Base-by-base conservation (phyloP, 257 asterid species). In the Ajuga chamaepitys region DNA sequence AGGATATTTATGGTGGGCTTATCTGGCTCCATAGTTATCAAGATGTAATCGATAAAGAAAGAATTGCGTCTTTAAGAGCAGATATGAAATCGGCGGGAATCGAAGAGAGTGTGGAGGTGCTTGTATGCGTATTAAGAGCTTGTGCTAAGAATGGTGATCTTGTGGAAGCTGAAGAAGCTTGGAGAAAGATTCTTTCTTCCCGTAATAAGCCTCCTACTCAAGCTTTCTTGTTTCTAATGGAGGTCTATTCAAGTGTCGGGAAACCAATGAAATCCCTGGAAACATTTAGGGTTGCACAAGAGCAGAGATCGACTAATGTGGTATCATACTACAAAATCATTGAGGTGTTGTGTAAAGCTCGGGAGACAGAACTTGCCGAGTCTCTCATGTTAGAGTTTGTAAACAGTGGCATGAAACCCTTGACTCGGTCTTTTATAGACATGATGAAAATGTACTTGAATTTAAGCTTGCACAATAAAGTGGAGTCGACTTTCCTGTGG, bases 21-120 rank as follows among this genome's bases (percentile, higher is more conserved):
- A 83, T 94, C 75, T 85, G 97, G 97, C 85, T 94, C 37, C 97
- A 86, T 68, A 90, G 97, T 64, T 82, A 84, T 79, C 99, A 94
- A 70, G 95, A 90, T 52, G 77, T 66, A 21, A 68, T 88, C 65
- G 96, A 90, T 68, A 86, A 73, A 76, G 85, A 86, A 70, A 83
- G 97, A 70, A 88, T 94, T 50, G 73, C 26, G 26, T 77, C 78
- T 0, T 67, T 94, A 60, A 86, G 95, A 54, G 71, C 64, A 34
- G 92, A 87, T 68, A 81, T 94, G 96, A 78, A 64, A 37, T 75
- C 67, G 6, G 70, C 58, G 68, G 93, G 96, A 44, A 70, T 84
- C 44, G 64, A 78, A 68, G 96, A 86, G 82, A 66, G 79, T 60
- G 64, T 20, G 21, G 96, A 87, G 67, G 88, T 88, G 55, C 81